phyloP scores from a whole-genome alignment of 1,139 yeast species.

The Zygosaccharomyces sapae region DNA sequence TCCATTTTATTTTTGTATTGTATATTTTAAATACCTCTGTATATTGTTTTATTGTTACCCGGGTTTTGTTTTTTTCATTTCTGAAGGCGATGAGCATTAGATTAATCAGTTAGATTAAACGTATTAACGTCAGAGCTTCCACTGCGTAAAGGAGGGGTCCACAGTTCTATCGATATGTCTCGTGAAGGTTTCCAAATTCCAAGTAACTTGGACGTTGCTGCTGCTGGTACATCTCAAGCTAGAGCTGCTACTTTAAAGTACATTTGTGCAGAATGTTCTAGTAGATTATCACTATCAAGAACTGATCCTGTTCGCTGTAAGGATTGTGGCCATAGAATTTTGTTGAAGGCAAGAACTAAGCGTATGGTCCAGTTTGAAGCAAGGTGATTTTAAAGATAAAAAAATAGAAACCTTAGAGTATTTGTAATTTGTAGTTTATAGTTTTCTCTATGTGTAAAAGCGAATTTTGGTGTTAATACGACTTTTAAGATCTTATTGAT shows the following conservation, averaged over 20 bases:
- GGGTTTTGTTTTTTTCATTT: neutral
- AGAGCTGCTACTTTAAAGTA: constrained; percentile 86
- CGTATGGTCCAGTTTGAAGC: constrained; percentile 85
- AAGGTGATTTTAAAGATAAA: too few species aligned
- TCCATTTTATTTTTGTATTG: neutral
- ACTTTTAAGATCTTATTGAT: neutral
- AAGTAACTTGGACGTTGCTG: constrained; percentile 66
- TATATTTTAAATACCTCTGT: too few species aligned
- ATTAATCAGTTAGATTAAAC: neutral
- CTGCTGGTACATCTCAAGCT: constrained; percentile 64
- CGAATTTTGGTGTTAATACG: neutral
- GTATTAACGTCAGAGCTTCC: neutral
- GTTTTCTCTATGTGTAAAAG: neutral
- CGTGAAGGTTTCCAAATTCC: constrained; percentile 97
- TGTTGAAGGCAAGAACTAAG: constrained; percentile 94
- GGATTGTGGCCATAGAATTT: constrained; percentile 96
- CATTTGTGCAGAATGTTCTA: constrained; percentile 95
- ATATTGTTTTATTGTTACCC: neutral
- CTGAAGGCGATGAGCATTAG: neutral
- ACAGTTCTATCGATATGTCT: constrained; percentile 41
- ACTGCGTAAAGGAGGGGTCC: neutral
- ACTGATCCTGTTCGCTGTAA: constrained; percentile 97
- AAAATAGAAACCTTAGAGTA: too few species aligned
- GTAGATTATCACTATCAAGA: constrained; percentile 80
- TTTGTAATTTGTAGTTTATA: neutral